Evolutionary conservation across 106 monocot genomes (phyloP), one percentile per base, ranked within the genome.

Genomic region (Cymbidium sinense): DNA sequence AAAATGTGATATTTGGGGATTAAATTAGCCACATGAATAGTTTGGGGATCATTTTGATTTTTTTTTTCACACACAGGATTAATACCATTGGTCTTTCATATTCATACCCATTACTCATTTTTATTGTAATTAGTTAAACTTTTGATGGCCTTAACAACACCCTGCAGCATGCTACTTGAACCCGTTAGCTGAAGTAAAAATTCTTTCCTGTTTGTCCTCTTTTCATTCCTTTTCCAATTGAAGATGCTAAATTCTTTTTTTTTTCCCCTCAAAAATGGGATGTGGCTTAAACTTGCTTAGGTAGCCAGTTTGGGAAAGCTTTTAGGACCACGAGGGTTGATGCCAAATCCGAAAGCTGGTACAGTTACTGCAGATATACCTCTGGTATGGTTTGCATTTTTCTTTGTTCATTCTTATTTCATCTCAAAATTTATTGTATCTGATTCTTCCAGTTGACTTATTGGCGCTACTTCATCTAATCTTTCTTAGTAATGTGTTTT

Each of bases 301-400:
- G 98, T 94, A 79, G 98, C 98, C 9, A 87, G 91, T 80, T 89
- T 99, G 81, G 98, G 98, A 31, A 94, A 94, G 76, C 71, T 99
- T 83, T 84, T 99, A 84, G 98, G 98, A 51, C 98, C 98, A 35
- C 90, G 98, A 35, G 98, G 98, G 75, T 87, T 99, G 50, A 99
- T 99, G 98, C 98, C 98, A 65, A 99, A 99, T 79, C 94, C 98
- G 50, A 98, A 99, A 81, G 94, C 98, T 47, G 98, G 94, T 41
- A 94, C 98, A 54, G 98, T 99, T 61, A 83, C 92, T 34, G 67
- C 86, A 78, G 90, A 99, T 79, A 92, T 99, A 81, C 85, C 94
- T 79, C 98, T 88, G 94, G 98, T 99, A 89, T 71, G 71, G 20
- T 71, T 39, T 71, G n/a, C 37, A 71, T n/a, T 12, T 71, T 36